Base-by-base conservation (phyloP, 179 eudicot species). In the Beta macrorhiza region DNA sequence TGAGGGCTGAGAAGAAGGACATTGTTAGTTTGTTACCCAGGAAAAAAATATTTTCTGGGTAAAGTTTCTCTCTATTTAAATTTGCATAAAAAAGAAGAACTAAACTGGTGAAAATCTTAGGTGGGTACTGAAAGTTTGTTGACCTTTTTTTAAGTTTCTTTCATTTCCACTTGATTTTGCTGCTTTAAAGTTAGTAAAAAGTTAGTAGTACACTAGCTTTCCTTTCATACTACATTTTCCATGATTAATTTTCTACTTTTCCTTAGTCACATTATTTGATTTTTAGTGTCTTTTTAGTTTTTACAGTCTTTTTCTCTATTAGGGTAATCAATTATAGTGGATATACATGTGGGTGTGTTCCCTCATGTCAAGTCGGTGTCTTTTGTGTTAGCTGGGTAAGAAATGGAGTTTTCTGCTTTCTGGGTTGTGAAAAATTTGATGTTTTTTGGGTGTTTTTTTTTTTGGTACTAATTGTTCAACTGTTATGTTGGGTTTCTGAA, bases 341-440 rank as follows among this genome's bases (percentile, higher is more conserved):
- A 56, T 75, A 57, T 75, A 42, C 78, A 75, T 75, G 78, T 75
- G 78, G 77, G 65, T 75, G 52, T 75, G 78, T 75, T 75, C 67
- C 78, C 78, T 57, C 13, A 29, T 14, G 77, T 57, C 15, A 57
- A 75, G 78, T 75, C 20, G 14, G 78, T 75, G 78, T 57, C 76
- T 25, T 67, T 73, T 73, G 13, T 3, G 13, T 14, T 67, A 67
- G 19, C 42, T 72, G 7, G 8, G 4, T 62, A 62, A 32, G 5
- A 72, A 22, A n/a, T 72, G 25, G 19, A 70, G 76, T 72, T 72
- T 56, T 53, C 19, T 29, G 11, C 8, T 74, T 74, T 74, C 45
- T 16, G 63, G 45, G 49, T 52, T 55, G 47, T 74, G 44, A 55
- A 74, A 74, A 5, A 44, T 70, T 8, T 70, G 29, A 15, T 70